These are phyloP conservation scores for Botrytis fragariae DNA, from an alignment of 2,329 filamentous ascomycete species.

Conservation along the genomic window DNA sequence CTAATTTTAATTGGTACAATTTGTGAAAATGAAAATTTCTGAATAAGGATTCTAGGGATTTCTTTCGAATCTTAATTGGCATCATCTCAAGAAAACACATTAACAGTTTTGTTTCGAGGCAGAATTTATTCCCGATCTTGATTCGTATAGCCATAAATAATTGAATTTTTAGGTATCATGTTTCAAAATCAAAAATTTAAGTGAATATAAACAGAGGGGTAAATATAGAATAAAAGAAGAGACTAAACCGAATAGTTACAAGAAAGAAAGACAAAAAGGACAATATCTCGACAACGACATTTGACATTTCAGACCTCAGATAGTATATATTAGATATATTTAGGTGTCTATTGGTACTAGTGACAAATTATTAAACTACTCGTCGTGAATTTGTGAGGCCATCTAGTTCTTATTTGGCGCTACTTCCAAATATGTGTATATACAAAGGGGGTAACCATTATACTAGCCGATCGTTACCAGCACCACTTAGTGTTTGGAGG, in stretches of 20 bases:
- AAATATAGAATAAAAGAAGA: not conserved
- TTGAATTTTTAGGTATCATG: too few species aligned
- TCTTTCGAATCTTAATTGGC: too few species aligned
- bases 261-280: not conserved
- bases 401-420: not conserved
- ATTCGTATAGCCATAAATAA: not conserved
- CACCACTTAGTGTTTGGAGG: not conserved
- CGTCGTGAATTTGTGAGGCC: not conserved
- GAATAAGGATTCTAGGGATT: not conserved
- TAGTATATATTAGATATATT: not conserved
- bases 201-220: not conserved
- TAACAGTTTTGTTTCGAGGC: not conserved
- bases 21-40: not conserved
- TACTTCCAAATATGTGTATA: not conserved
- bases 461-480: not conserved
- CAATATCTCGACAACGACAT: not conserved
- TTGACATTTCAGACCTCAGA: not conserved
- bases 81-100: not conserved
- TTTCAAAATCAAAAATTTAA: not conserved
- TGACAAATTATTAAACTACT: not conserved
- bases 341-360: not conserved
- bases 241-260: not conserved
- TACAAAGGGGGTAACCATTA: not conserved
- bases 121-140: not conserved
- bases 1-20: not conserved